Evolutionary conservation across 2,329 filamentous ascomycete species (phyloP), one percentile per base, ranked within the genome.

Genomic region (Paracorniculantispora psalliotae): DNA sequence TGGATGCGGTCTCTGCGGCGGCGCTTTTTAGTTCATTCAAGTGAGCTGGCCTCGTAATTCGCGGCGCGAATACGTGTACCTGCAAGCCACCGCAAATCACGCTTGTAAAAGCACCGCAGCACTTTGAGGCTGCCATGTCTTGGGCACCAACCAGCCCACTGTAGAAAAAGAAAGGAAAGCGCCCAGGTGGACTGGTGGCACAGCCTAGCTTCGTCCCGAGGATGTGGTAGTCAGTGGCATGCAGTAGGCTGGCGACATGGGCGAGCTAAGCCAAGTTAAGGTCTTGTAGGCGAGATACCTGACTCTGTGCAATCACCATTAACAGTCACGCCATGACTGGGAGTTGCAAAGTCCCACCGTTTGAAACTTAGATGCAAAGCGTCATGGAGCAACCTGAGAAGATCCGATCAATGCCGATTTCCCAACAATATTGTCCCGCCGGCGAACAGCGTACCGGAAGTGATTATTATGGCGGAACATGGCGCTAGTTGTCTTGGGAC

Each of bases 31-130:
- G 43, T 19, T 48, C 12, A 39, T 15, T n/a, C 41, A 56, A 37
- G 43, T 30, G 52, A 55, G 19, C 13, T 23, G 28, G 28, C 28
- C 28, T 56, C 33, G 53, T 39, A 47, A 56, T 54, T 54, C 37
- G 51, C 21, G 23, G 37, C 25, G n/a, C 33, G 48, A 8, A 15
- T 54, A 44, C 37, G 53, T 37, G 17, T 15, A 33, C 33, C 35
- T 50, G 46, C 37, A 50, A 57, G 55, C 55, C 55, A 50, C 55
- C 46, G 46, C 55, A 48, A 39, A 57, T 57, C 55, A 50, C 17
- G 23, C 35, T 37, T 30, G 48, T 19, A 17, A 6, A 3, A 46
- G 12, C 4, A 26, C 12, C 41, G 4, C 23, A 23, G 25, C 35
- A 9, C 3, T 13, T 21, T 15, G 12, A 39, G 53, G n/a, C 46